Conservation (phyloP, 2,329 filamentous ascomycete genomes). For the Zopfia rhizophila region DNA sequence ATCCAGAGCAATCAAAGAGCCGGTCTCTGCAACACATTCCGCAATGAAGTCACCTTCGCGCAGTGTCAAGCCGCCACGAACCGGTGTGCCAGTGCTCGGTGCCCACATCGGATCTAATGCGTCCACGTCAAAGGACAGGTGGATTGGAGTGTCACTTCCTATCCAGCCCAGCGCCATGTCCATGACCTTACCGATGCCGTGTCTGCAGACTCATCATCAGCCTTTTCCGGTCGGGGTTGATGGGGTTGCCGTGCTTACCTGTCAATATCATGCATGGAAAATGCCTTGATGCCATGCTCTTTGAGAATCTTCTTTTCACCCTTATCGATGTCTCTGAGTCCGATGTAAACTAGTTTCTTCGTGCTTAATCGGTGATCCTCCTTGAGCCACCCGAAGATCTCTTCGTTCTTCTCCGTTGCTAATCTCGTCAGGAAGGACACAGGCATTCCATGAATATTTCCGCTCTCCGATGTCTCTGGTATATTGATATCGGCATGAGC, state of each 20-base stretch:
- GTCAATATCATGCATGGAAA: conserved; percentile 99
- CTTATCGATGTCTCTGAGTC: conserved; percentile 89
- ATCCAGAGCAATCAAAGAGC: conserved; percentile 66
- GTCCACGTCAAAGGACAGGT: conserved; percentile 97
- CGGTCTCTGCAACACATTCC: conserved; percentile 69
- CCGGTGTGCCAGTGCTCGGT: conserved; percentile 93
- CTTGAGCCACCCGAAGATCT: conserved; percentile 90
- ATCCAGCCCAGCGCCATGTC: conserved; percentile 99
- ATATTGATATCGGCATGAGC: conserved; percentile 98
- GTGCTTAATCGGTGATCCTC: conserved; percentile 75
- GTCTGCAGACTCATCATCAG: conserved; percentile 58
- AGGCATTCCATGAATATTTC: conserved; percentile 98
- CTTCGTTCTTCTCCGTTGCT: conserved; percentile 76
- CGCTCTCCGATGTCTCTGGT: conserved; percentile 86
- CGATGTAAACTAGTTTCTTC: conserved; percentile 96
- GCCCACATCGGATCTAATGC: conserved; percentile 96
- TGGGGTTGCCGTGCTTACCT: conserved; percentile 63
- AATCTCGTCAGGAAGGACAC: conserved; percentile 91
- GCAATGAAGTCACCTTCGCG: conserved; percentile 98
- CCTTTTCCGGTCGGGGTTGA: too few relatives aligned
- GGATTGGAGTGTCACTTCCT: conserved; percentile 92
- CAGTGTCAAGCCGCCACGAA: conserved; percentile 90
- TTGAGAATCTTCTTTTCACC: conserved; percentile 92
- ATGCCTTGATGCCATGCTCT: conserved; percentile 92
- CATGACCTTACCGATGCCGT: conserved; percentile 95